Evolutionary conservation across 148 eudicot species (phyloP).

Genomic region (Vaccinium macrocarpon): DNA sequence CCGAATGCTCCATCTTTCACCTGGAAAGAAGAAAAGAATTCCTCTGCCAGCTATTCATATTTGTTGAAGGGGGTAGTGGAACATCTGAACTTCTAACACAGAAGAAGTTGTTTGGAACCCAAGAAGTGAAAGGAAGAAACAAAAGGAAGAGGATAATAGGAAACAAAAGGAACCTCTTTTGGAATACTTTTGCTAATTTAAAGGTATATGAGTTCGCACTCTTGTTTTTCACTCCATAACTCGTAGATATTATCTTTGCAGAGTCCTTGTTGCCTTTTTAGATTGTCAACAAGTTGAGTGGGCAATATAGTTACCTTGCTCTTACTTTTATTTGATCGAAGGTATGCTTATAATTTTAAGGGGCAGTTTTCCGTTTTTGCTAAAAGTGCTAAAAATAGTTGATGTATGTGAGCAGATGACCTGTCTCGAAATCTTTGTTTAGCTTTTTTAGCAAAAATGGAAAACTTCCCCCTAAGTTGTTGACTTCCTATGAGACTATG

Average conservation of each 20-base stretch:
- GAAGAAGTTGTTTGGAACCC: not conserved
- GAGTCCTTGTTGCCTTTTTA: not conserved
- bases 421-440: no score
- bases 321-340: not conserved
- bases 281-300: not conserved
- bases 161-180: not conserved
- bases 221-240: not conserved
- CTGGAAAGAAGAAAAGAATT: not conserved
- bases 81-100: not conserved
- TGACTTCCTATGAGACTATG: not conserved
- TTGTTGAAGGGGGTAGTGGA: not conserved
- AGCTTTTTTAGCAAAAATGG: no score
- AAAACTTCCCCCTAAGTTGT: not conserved
- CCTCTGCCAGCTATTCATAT: not conserved
- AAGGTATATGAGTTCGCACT: not conserved
- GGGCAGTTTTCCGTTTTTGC: no score
- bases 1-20: not conserved
- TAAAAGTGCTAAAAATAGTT: no score
- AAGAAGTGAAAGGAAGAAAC: not conserved
- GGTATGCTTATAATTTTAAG: not conserved
- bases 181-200: not conserved
- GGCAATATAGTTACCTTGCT: not conserved
- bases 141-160: not conserved
- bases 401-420: no score
- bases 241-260: no score